Evolutionary conservation across 805 yeast genomes (phyloP).

Genomic region (Kazachstania psychrophila): DNA sequence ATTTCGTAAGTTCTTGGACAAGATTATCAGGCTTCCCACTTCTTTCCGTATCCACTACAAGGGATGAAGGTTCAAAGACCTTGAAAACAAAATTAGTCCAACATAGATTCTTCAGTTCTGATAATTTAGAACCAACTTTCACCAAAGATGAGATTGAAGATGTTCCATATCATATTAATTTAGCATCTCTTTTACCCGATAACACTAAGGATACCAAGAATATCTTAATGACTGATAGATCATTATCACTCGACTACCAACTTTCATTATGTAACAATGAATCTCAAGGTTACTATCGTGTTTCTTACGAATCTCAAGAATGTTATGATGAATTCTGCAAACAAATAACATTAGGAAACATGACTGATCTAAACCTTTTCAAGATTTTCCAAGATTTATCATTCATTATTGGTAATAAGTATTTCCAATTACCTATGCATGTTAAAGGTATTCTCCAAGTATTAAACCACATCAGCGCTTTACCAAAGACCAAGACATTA

Average conservation of each 20-base stretch:
- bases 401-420: conserved; percentile 24
- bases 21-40: conserved; percentile 53
- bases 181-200: conserved; percentile 25
- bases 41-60: conserved; percentile 29
- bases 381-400: conserved; percentile 31
- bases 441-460: conserved; percentile 24
- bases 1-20: conserved; percentile 44
- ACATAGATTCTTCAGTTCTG: conserved; percentile 28
- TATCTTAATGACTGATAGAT: conserved; percentile 25
- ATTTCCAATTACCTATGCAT: conserved; percentile 20
- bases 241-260: conserved; percentile 13
- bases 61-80: conserved; percentile 18
- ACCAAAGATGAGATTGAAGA: conserved; percentile 38
- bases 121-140: conserved; percentile 7
- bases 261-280: conserved; percentile 17
- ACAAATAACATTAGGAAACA: conserved; percentile 11
- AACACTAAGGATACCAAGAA: conserved; percentile 15
- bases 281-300: conserved; percentile 38
- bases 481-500: background rate
- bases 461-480: conserved; percentile 10
- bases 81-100: conserved; percentile 31
- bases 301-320: conserved; percentile 34
- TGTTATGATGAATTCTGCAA: conserved; percentile 23
- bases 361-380: conserved; percentile 24
- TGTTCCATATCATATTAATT: conserved; percentile 53